phyloP scores from a whole-genome alignment of 164 flowering plant species.

The Brasenia schreberi region DNA sequence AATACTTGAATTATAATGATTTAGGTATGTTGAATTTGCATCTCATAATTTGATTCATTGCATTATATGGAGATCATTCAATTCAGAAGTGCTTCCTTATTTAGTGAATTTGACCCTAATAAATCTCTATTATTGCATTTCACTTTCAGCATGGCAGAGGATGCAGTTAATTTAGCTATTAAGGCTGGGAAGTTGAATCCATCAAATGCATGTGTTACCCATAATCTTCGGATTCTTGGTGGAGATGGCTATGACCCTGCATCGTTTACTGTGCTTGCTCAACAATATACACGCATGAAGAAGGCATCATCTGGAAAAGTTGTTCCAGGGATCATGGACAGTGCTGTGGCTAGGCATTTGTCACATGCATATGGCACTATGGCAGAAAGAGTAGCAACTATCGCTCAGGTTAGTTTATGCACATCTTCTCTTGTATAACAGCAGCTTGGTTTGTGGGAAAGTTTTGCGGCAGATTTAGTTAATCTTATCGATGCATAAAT shows the following conservation, averaged over 20 bases:
- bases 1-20: too few relatives aligned
- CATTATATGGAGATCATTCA: too few relatives aligned
- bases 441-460: too few relatives aligned
- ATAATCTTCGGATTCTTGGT: constrained; percentile 48
- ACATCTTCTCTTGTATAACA: too few relatives aligned
- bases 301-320: constrained; percentile 57
- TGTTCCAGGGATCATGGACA: constrained; percentile 97
- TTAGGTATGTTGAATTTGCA: too few relatives aligned
- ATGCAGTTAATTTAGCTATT: constrained; percentile 84
- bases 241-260: constrained; percentile 96
- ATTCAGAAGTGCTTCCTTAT: too few relatives aligned
- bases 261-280: constrained; percentile 76
- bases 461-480: too few relatives aligned
- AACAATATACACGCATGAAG: constrained; percentile 86
- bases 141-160: constrained; percentile 97
- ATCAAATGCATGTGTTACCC: constrained; percentile 45
- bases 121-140: background rate
- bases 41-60: too few relatives aligned
- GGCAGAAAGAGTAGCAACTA: constrained; percentile 74
- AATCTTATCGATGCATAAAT: too few relatives aligned
- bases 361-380: constrained; percentile 86
- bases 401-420: constrained; percentile 65
- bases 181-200: constrained; percentile 78
- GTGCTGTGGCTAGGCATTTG: constrained; percentile 82
- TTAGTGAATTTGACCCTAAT: too few relatives aligned